Conservation (phyloP, 495 filamentous ascomycete genomes). For the Astrothelium macrocarpum region DNA sequence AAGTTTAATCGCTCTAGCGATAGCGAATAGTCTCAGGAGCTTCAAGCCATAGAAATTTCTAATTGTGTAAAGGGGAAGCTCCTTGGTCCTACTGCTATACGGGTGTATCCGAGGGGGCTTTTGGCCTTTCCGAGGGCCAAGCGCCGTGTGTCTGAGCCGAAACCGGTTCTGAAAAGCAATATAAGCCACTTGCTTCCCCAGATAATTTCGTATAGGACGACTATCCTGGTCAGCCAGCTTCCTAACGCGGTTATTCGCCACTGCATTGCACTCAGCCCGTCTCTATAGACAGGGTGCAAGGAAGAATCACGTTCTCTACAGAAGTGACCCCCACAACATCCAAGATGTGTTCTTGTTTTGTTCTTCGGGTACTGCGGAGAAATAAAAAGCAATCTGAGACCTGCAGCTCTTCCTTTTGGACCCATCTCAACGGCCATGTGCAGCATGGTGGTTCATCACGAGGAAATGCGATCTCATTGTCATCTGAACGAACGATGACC, state of each 20-base stretch:
- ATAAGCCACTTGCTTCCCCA: background rate
- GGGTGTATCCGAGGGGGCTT: background rate
- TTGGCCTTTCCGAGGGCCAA: background rate
- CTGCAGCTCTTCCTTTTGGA: background rate
- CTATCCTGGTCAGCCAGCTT: background rate
- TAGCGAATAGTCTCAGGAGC: background rate
- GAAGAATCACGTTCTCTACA: background rate
- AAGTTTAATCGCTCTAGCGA: background rate
- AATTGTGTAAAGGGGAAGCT: background rate
- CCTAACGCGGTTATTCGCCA: background rate
- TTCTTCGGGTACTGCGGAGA: no score
- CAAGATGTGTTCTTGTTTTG: no score
- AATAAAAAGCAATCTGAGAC: background rate
- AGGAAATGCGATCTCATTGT: background rate
- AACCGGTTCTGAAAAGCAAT: background rate
- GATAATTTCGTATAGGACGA: background rate
- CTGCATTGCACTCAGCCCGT: background rate
- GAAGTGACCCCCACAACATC: background rate
- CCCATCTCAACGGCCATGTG: background rate
- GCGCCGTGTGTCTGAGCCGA: background rate
- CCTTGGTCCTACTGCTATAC: background rate
- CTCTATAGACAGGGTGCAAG: background rate
- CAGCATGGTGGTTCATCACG: background rate
- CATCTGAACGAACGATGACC: background rate
- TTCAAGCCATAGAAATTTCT: background rate